A percentile compares a stretch with the other conserved stretches of the same genome.
phyloP scores from a whole-genome alignment of 2,329 filamentous ascomycete genomes.

The Claviceps maximensis region DNA sequence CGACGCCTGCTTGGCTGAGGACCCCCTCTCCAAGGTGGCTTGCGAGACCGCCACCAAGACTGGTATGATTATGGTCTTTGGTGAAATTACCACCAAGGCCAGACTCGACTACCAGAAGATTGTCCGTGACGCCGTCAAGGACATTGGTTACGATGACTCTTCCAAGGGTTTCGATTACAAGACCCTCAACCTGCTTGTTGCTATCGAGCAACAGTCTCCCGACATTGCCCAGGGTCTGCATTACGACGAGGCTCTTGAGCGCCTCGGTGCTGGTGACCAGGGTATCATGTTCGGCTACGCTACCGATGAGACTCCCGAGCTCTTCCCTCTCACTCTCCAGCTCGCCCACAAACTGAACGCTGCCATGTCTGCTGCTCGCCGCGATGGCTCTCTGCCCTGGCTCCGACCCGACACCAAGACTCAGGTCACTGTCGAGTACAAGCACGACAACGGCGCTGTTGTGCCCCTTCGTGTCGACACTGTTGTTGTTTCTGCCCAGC shows the following conservation, averaged over 20 bases:
- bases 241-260: conserved; percentile 94
- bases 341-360: conserved; percentile 95
- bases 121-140: conserved; percentile 88
- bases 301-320: conserved; percentile 96
- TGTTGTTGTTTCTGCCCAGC: conserved; percentile 91
- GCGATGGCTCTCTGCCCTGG: conserved; percentile 81
- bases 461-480: conserved; percentile 89
- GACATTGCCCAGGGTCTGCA: conserved; percentile 99
- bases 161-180: conserved; percentile 99
- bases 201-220: conserved; percentile 97
- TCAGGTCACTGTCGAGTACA: conserved; percentile 97
- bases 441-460: conserved; percentile 88
- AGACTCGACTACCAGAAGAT: conserved; percentile 95
- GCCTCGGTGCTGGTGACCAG: conserved; percentile 97
- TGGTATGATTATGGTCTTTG: conserved; percentile 98
- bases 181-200: conserved; percentile 95
- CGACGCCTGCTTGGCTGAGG: conserved; percentile 89
- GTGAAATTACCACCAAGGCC: conserved; percentile 97
- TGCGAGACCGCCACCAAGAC: conserved; percentile 99
- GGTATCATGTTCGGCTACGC: conserved; percentile 99
- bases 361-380: conserved; percentile 82
- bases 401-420: conserved; percentile 98
- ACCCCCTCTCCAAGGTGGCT: conserved; percentile 96
- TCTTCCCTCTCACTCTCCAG: conserved; percentile 85
- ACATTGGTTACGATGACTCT: conserved; percentile 96